phyloP scores from a whole-genome alignment of 139 green algal genomes.

The Tetraselmis chui region DNA sequence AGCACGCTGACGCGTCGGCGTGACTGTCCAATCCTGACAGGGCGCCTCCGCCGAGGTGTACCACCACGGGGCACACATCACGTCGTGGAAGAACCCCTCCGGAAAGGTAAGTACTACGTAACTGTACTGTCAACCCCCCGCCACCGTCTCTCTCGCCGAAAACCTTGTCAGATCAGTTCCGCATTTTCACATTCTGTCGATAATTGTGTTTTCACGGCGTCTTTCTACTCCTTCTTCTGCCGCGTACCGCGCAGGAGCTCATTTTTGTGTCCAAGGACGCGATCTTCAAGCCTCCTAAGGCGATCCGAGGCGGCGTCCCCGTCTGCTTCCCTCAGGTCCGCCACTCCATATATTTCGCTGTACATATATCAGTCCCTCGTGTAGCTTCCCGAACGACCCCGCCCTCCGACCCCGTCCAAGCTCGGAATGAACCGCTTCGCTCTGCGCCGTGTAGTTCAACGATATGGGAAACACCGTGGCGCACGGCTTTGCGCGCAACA shows the following conservation, averaged over 20 bases:
- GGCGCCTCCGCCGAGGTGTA: constrained; percentile 43
- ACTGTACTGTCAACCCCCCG: neutral
- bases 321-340: constrained; percentile 85
- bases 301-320: constrained; percentile 76
- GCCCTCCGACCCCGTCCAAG: too few species aligned
- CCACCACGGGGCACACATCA: constrained; percentile 61
- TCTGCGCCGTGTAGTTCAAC: constrained; percentile 4
- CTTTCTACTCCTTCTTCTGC: too few species aligned
- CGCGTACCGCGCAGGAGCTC: constrained; percentile 47
- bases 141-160: neutral
- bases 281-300: constrained; percentile 76
- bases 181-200: too few species aligned
- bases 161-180: too few species aligned
- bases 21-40: constrained; percentile 13
- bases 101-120: constrained; percentile 29
- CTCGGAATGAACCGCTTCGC: too few species aligned
- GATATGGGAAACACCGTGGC: constrained; percentile 59
- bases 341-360: too few species aligned
- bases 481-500: constrained; percentile 83
- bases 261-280: constrained; percentile 73
- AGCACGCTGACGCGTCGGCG: neutral
- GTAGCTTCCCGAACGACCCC: too few species aligned
- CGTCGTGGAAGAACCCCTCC: constrained; percentile 34
- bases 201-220: too few species aligned
- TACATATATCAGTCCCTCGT: too few species aligned